Conservation (phyloP, 345 rosid species). For the Corchorus olitorius region DNA sequence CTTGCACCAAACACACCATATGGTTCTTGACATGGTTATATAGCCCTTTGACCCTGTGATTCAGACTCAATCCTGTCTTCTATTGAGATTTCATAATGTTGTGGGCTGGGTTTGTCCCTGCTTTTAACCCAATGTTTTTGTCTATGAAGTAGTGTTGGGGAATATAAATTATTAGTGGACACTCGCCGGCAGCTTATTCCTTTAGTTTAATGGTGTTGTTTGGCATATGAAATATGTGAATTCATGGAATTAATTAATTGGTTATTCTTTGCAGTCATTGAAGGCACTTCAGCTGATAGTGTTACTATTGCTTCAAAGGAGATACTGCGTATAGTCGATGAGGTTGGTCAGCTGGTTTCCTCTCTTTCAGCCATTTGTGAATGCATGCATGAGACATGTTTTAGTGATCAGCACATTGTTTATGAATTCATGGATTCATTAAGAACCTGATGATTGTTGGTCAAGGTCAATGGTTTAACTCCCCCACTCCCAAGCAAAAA, state of each 20-base stretch:
- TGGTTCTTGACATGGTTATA: neutral
- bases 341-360: constrained; percentile 48
- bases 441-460: neutral
- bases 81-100: neutral
- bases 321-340: constrained; percentile 56
- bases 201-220: neutral
- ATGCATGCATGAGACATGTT: constrained; percentile 3
- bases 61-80: neutral
- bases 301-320: constrained; percentile 67
- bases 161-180: neutral
- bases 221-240: constrained; percentile 8
- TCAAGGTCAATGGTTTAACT: too few relatives aligned
- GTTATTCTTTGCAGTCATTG: constrained; percentile 56
- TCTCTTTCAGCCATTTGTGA: constrained; percentile 4
- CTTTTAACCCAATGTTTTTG: neutral
- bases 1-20: neutral
- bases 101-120: neutral
- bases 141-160: neutral
- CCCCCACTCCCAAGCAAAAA: too few relatives aligned
- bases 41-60: neutral
- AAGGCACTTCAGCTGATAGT: constrained; percentile 68
- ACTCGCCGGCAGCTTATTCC: neutral
- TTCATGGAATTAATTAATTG: neutral
- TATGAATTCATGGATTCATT: neutral
- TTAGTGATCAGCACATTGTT: constrained; percentile 6